These are phyloP conservation scores for Pachyrhizus erosus DNA, from an alignment of 306 rosid species.

Conservation along the genomic window DNA sequence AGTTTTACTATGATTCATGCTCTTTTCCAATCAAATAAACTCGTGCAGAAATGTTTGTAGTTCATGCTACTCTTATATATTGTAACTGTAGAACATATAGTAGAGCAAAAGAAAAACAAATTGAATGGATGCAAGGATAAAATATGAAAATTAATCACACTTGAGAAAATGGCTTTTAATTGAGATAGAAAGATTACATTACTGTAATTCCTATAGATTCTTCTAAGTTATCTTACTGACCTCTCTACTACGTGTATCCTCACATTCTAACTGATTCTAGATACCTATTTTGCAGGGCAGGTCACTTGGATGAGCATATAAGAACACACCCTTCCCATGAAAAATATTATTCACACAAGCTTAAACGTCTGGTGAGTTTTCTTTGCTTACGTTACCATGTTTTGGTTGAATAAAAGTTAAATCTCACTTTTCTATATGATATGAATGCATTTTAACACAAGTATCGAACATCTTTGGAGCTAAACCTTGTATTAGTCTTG, in stretches of 20 bases:
- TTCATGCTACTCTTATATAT: background rate
- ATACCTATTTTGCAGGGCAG: slow-evolving; percentile 67
- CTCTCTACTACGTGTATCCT: background rate
- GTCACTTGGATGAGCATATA: slow-evolving; percentile 87
- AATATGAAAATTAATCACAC: no score
- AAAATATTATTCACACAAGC: slow-evolving; percentile 82
- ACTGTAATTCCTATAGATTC: slow-evolving; percentile 17
- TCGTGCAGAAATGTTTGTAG: slow-evolving; percentile 16
- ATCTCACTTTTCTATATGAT: background rate
- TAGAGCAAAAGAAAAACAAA: no score
- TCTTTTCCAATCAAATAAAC: slow-evolving; percentile 1
- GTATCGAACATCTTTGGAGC: slow-evolving; percentile 15
- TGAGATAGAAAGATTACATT: background rate
- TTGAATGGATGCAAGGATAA: no score
- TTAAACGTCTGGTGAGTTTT: slow-evolving; percentile 75
- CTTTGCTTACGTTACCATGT: slow-evolving; percentile 22
- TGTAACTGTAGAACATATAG: no score
- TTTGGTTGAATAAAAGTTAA: slow-evolving; percentile 14
- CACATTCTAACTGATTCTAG: slow-evolving; percentile 26
- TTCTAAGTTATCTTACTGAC: slow-evolving; percentile 30
- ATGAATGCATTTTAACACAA: slow-evolving; percentile 12
- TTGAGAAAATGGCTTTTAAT: background rate
- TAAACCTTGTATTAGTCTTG: slow-evolving; percentile 31
- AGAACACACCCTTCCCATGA: slow-evolving; percentile 65
- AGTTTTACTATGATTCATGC: background rate